Percentiles rank a stretch among this genome's conserved stretches.
Conservation (phyloP, 2,329 filamentous ascomycete species). For the Torrubiella hemipterigena region DNA sequence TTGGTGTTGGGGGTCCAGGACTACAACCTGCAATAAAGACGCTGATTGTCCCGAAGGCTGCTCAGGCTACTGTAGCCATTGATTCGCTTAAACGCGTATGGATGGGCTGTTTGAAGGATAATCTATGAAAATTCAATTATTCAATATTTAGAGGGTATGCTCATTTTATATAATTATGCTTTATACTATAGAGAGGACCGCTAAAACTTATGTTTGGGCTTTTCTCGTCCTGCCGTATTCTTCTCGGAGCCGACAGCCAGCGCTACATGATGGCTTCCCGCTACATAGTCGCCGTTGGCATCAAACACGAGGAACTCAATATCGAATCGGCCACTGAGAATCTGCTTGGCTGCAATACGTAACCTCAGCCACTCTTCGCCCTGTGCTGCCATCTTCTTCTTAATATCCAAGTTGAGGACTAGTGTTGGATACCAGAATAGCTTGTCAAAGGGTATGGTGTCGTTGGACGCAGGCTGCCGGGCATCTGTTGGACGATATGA, state of each 20-base stretch:
- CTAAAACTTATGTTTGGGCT: background rate
- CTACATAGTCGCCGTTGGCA: conserved; percentile 15
- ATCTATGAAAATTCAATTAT: no score
- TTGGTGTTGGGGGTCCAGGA: no score
- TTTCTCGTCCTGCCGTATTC: conserved; percentile 15
- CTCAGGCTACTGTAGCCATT: no score
- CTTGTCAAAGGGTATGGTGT: conserved; percentile 13
- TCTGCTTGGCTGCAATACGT: conserved; percentile 50
- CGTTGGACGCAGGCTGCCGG: conserved; percentile 10
- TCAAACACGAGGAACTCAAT: conserved; percentile 59
- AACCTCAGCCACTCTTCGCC: conserved; percentile 65
- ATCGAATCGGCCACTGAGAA: conserved; percentile 63
- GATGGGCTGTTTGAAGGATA: no score
- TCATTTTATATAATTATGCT: no score
- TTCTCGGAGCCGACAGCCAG: conserved; percentile 13
- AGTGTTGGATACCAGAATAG: conserved; percentile 67
- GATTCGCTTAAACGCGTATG: no score
- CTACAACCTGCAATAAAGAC: no score
- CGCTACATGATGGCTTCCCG: conserved; percentile 18
- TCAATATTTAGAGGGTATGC: no score
- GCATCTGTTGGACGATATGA: conserved; percentile 21
- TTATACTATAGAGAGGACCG: no score
- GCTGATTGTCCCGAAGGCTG: no score
- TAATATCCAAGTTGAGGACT: conserved; percentile 63
- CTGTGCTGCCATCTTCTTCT: conserved; percentile 54